Evolutionary conservation across 2,329 filamentous ascomycete species (phyloP).

Genomic region (Talaromyces sp.): DNA sequence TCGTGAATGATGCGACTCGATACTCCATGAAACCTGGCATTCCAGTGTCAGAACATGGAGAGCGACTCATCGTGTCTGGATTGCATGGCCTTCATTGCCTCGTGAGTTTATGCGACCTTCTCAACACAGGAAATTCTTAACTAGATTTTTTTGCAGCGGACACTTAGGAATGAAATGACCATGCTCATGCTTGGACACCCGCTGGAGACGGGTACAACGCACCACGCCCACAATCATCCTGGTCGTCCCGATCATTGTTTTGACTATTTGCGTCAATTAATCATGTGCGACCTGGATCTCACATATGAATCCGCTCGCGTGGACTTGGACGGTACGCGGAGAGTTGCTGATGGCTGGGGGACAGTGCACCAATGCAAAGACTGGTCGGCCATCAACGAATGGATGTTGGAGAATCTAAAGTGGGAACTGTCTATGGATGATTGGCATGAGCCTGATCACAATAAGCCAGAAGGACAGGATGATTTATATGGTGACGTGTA

Average conservation of each 20-base stretch:
- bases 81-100: slow-evolving; percentile 5
- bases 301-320: slow-evolving; percentile 5
- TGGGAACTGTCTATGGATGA: slow-evolving; percentile 3
- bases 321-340: background rate
- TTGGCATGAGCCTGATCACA: slow-evolving; percentile 4
- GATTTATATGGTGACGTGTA: slow-evolving; percentile 4
- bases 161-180: slow-evolving; percentile 5
- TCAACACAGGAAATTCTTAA: background rate
- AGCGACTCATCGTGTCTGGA: slow-evolving; percentile 4
- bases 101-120: background rate
- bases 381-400: slow-evolving; percentile 2
- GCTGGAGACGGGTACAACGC: background rate
- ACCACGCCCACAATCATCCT: slow-evolving; percentile 3
- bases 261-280: slow-evolving; percentile 6
- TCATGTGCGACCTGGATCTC: slow-evolving; percentile 5
- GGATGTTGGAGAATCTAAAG: background rate
- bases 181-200: slow-evolving; percentile 5
- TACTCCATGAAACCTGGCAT: slow-evolving; percentile 5
- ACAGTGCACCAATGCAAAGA: slow-evolving; percentile 5
- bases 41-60: slow-evolving; percentile 3
- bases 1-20: slow-evolving; percentile 2
- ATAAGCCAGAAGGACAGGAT: slow-evolving; percentile 3
- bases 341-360: slow-evolving; percentile 3
- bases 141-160: background rate
- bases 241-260: slow-evolving; percentile 7